These are phyloP conservation scores for Isoetes engelmannii DNA, from an alignment of 83 land plant species.

Conservation along the genomic window DNA sequence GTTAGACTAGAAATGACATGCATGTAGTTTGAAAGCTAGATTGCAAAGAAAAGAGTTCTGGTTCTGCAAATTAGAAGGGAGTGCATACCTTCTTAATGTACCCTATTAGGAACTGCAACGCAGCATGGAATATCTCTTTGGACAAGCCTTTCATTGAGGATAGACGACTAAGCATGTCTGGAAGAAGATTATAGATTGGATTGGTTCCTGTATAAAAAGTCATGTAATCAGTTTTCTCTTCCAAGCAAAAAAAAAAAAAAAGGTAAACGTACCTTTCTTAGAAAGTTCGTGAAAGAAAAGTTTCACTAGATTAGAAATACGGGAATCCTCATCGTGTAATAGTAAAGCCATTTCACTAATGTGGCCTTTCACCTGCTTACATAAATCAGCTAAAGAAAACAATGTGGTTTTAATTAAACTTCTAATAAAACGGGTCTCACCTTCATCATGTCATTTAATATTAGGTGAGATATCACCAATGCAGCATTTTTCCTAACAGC, in stretches of 20 bases:
- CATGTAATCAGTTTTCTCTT: neutral
- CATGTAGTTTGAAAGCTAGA: too few relatives aligned
- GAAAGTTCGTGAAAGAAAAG: slow-evolving; percentile 91
- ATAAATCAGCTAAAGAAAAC: neutral
- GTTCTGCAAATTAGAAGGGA: too few relatives aligned
- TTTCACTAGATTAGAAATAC: slow-evolving; percentile 82
- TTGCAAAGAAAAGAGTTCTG: too few relatives aligned
- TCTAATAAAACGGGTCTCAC: slow-evolving; percentile 24
- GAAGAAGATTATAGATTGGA: slow-evolving; percentile 93
- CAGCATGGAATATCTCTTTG: slow-evolving; percentile 64
- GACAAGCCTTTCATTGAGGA: slow-evolving; percentile 48
- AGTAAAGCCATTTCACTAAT: slow-evolving; percentile 90
- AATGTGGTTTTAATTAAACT: slow-evolving; percentile 1
- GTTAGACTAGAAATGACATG: too few relatives aligned
- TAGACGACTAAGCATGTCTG: slow-evolving; percentile 85
- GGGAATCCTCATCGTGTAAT: slow-evolving; percentile 81
- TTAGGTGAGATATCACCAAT: slow-evolving; percentile 90
- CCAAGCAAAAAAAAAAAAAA: neutral
- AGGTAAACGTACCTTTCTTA: slow-evolving; percentile 66
- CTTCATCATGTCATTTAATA: slow-evolving; percentile 99
- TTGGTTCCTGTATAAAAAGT: slow-evolving; percentile 60
- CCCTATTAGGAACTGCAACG: slow-evolving; percentile 88
- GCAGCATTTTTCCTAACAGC: slow-evolving; percentile 95
- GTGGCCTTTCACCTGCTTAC: slow-evolving; percentile 82
- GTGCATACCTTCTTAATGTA: slow-evolving; percentile 81